These are phyloP conservation scores for Fraxinus cuspidata DNA, from an alignment of 257 asterid species.

Conservation along the genomic window DNA sequence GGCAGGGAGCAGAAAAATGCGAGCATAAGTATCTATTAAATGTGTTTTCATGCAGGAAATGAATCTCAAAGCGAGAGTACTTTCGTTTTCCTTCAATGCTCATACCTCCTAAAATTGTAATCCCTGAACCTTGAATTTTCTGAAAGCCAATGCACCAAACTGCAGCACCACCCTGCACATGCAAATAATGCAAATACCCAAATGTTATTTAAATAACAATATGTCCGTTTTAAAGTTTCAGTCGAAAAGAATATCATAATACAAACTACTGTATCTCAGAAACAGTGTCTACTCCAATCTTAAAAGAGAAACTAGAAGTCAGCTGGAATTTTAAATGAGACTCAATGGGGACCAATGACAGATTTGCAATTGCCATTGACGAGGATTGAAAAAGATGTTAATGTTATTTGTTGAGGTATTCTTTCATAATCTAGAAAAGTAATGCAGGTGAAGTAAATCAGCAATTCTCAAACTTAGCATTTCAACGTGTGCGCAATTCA, in stretches of 20 bases:
- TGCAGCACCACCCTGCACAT: slow-evolving; percentile 77
- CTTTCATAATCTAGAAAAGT: background rate
- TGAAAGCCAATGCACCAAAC: slow-evolving; percentile 98
- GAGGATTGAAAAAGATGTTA: background rate
- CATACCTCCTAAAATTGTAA: slow-evolving; percentile 92
- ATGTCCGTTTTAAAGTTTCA: background rate
- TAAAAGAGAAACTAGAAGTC: background rate
- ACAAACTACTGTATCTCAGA: background rate
- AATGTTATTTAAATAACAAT: background rate
- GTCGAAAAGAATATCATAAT: background rate
- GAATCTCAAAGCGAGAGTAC: background rate
- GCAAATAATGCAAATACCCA: slow-evolving; percentile 7
- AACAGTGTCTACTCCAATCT: background rate
- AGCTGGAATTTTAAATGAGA: background rate
- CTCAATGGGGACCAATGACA: background rate
- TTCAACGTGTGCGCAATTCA: background rate
- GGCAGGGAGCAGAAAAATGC: background rate
- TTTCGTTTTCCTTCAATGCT: slow-evolving; percentile 1
- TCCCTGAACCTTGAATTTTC: slow-evolving; percentile 72
- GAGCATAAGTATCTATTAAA: background rate
- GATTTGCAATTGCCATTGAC: background rate
- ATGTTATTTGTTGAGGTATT: too few species aligned
- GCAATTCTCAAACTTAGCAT: background rate
- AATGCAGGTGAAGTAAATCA: background rate
- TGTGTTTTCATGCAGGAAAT: background rate